A percentile compares a stretch with the other conserved stretches of the same genome.
Conservation (phyloP, 352 stramenopile species). For the Globisporangium ultimum region DNA sequence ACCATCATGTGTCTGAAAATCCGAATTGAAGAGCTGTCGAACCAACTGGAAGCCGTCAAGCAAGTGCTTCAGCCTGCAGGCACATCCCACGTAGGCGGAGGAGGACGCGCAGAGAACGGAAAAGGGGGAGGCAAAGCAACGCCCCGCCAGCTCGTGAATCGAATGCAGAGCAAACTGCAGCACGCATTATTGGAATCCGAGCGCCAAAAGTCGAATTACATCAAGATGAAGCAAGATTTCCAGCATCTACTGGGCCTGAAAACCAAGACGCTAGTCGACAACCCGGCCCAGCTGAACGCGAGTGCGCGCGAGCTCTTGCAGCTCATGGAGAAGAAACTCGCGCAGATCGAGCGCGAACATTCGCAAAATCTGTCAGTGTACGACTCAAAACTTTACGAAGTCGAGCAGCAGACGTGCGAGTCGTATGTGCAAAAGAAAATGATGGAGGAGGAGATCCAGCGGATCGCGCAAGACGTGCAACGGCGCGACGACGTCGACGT, state of each 20-base stretch:
- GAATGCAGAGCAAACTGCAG: constrained; percentile 34
- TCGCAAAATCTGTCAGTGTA: constrained; percentile 31
- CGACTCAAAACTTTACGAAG: constrained; percentile 46
- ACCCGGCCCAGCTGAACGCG: constrained; percentile 24
- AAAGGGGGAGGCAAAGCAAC: constrained; percentile 2
- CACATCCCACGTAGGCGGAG: too few species aligned
- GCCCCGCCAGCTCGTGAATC: constrained; percentile 20
- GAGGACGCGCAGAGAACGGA: too few species aligned
- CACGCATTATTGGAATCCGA: constrained; percentile 39
- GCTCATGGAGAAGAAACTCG: constrained; percentile 40
- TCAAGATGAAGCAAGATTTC: constrained; percentile 46
- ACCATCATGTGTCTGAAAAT: constrained; percentile 41
- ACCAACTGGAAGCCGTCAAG: constrained; percentile 14
- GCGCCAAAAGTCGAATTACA: constrained; percentile 38
- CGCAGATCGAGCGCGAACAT: constrained; percentile 40
- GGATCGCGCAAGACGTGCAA: constrained; percentile 31
- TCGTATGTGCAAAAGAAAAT: constrained; percentile 45
- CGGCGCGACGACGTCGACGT: constrained; percentile 48
- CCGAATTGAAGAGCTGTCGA: constrained; percentile 39
- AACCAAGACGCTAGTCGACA: constrained; percentile 37
- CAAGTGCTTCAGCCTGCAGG: neutral
- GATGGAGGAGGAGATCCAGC: constrained; percentile 42
- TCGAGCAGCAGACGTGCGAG: constrained; percentile 51
- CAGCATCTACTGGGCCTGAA: constrained; percentile 38
- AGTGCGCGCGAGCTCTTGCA: constrained; percentile 31